A percentile compares a stretch with the other conserved stretches of the same genome.
Evolutionary conservation across 768 basidiomycete genomes (phyloP).

Genomic region (Lentinus tigrinus): DNA sequence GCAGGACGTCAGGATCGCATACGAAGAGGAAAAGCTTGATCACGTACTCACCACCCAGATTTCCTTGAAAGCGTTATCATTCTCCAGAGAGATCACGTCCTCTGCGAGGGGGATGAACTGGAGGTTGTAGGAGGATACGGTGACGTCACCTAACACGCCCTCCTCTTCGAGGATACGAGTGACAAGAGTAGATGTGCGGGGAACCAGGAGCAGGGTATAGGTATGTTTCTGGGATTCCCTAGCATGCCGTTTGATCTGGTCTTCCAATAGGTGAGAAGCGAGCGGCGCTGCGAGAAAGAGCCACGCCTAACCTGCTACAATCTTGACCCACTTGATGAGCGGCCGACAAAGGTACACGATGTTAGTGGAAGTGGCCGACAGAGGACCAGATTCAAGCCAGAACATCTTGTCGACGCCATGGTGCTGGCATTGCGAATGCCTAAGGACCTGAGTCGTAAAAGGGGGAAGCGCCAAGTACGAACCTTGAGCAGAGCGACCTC

Average conservation of each 20-base stretch:
- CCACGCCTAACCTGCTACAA: constrained; percentile 76
- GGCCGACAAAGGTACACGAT: constrained; percentile 93
- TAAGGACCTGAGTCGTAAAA: background rate
- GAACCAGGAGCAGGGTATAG: constrained; percentile 86
- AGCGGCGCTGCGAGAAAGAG: background rate
- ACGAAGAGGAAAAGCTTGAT: background rate
- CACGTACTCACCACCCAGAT: constrained; percentile 76
- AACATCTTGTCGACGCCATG: constrained; percentile 99
- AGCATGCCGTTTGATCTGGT: constrained; percentile 86
- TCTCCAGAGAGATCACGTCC: constrained; percentile 89
- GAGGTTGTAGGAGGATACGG: constrained; percentile 82
- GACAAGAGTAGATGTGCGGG: constrained; percentile 83
- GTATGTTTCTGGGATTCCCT: constrained; percentile 72
- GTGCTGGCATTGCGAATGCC: constrained; percentile 52
- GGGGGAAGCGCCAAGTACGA: background rate
- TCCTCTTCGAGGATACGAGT: constrained; percentile 89
- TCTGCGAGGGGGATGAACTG: constrained; percentile 93
- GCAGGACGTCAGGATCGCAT: background rate
- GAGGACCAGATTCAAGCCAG: constrained; percentile 91
- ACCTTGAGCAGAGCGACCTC: constrained; percentile 94
- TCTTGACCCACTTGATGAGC: constrained; percentile 78
- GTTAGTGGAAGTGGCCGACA: constrained; percentile 81
- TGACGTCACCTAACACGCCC: constrained; percentile 96
- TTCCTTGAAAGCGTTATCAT: constrained; percentile 82
- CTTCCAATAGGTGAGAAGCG: constrained; percentile 44